Evolutionary conservation across 2,329 filamentous ascomycete genomes (phyloP).

Genomic region (Ilyonectria robusta): DNA sequence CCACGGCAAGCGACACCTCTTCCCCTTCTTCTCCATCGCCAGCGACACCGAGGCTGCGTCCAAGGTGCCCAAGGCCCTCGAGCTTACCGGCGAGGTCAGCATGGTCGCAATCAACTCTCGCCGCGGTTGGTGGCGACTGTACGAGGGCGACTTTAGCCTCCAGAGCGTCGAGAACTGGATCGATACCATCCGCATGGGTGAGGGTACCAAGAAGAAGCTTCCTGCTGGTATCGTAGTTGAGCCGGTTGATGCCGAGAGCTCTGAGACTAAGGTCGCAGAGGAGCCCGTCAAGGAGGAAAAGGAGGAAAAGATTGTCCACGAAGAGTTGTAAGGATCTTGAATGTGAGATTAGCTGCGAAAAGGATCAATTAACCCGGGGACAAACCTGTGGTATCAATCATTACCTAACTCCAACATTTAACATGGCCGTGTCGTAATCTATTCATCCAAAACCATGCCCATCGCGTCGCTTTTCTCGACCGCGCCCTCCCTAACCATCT

Average conservation of each 20-base stretch:
- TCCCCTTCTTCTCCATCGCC: conserved; percentile 87
- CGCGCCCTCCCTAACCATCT: conserved; percentile 71
- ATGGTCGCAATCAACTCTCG: conserved; percentile 89
- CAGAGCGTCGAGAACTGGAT: conserved; percentile 86
- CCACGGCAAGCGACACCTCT: conserved; percentile 75
- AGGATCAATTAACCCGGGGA: conserved; percentile 6
- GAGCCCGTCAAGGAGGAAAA: conserved; percentile 31
- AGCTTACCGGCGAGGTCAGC: conserved; percentile 73
- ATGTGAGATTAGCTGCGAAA: conserved; percentile 38
- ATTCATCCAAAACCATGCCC: conserved; percentile 66
- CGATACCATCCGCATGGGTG: conserved; percentile 90
- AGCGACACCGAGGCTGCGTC: conserved; percentile 56
- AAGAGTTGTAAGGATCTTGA: conserved; percentile 61
- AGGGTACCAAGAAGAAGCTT: conserved; percentile 83
- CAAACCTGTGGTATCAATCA: conserved; percentile 32
- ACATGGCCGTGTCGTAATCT: conserved; percentile 29
- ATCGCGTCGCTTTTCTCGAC: conserved; percentile 64
- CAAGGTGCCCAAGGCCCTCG: conserved; percentile 67
- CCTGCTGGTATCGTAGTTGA: conserved; percentile 71
- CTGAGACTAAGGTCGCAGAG: conserved; percentile 32
- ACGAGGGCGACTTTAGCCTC: conserved; percentile 72
- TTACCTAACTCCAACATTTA: conserved; percentile 40
- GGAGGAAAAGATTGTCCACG: conserved; percentile 56
- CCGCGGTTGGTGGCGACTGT: conserved; percentile 87
- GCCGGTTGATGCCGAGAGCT: conserved; percentile 41